phyloP scores from a whole-genome alignment of 2,329 filamentous ascomycete genomes.

The Trichoderma sp. region DNA sequence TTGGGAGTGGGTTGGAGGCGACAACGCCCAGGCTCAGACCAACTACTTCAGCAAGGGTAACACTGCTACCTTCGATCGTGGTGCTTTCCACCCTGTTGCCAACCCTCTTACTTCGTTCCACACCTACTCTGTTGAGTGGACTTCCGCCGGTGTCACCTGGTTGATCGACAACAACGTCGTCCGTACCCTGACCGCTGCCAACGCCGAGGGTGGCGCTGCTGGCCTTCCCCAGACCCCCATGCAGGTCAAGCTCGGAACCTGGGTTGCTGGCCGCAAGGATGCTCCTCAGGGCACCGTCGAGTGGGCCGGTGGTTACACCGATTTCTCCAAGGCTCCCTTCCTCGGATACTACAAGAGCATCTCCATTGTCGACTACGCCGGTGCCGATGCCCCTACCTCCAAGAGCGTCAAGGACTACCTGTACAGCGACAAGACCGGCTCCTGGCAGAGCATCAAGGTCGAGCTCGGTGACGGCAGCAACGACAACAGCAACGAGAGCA shows the following conservation, averaged over 20 bases:
- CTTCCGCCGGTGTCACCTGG: slow-evolving; percentile 63
- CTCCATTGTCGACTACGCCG: slow-evolving; percentile 56
- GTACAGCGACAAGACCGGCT: slow-evolving; percentile 53
- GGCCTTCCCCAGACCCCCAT: slow-evolving; percentile 73
- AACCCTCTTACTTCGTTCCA: slow-evolving; percentile 55
- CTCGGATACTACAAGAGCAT: slow-evolving; percentile 59
- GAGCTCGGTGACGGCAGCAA: slow-evolving; percentile 40
- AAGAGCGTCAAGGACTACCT: slow-evolving; percentile 53
- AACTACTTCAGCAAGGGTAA: slow-evolving; percentile 84
- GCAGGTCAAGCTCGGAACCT: slow-evolving; percentile 69
- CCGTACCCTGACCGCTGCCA: slow-evolving; percentile 61
- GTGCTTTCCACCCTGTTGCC: slow-evolving; percentile 60
- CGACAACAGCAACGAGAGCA: slow-evolving; percentile 22
- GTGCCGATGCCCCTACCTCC: slow-evolving; percentile 45
- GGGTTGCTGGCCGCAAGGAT: slow-evolving; percentile 59
- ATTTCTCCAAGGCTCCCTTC: slow-evolving; percentile 57
- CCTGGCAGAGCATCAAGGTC: slow-evolving; percentile 55
- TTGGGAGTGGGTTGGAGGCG: slow-evolving; percentile 88
- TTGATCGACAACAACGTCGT: slow-evolving; percentile 61
- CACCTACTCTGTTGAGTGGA: slow-evolving; percentile 72
- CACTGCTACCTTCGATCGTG: slow-evolving; percentile 70
- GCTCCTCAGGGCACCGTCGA: slow-evolving; percentile 70
- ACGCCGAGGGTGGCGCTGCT: slow-evolving; percentile 56
- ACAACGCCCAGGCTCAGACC: slow-evolving; percentile 69
- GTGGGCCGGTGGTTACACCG: slow-evolving; percentile 66